Base-by-base conservation (phyloP, 495 filamentous ascomycete species). In the Penicillium robsamsonii region DNA sequence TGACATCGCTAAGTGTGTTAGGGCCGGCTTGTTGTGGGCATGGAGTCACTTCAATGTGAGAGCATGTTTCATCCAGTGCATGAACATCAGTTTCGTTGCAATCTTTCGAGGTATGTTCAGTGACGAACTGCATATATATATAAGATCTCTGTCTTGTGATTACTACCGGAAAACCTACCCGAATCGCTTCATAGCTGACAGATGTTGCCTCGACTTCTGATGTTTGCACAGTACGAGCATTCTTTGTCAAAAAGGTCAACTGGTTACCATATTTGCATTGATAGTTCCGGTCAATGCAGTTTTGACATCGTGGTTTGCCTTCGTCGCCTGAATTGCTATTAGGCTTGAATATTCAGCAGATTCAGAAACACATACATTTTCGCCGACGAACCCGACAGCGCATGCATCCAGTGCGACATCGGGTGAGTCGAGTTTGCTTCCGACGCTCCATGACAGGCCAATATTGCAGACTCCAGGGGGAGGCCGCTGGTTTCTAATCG, bases 391-490 rank as follows among this genome's bases (percentile, higher is more conserved):
- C 58, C 9, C 74, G 70, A 67, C 76, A 79, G 27, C 73, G 70
- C 59, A 74, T 63, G 50, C 75, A 79, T 7, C 76, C 76, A 1
- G 71, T 79, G 40, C 76, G 64, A 44, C 71, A 72, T 61, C 70
- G 55, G 7, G 65, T 75, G 31, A 70, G 61, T 41, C 55, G 48
- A 24, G 24, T 53, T 40, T 61, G 53, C 29, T 53, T 60, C 24
- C 25, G 22, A 15, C 29, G 51, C 9, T 64, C 41, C 20, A 67
- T 67, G 40, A 31, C 44, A 17, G 20, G 24, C 25, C 25, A 27
- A 46, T 41, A 17, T n/a, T 38, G 7, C 5, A 38, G 15, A 15
- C 35, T 9, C 15, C 35, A 17, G 35, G 12, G 35, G 20, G 17
- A 50, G 8, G 24, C 15, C 7, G 13, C 0, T 31, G 40, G 25